phyloP scores from a whole-genome alignment of 805 yeast species.

The Dipodascopsis tothii region DNA sequence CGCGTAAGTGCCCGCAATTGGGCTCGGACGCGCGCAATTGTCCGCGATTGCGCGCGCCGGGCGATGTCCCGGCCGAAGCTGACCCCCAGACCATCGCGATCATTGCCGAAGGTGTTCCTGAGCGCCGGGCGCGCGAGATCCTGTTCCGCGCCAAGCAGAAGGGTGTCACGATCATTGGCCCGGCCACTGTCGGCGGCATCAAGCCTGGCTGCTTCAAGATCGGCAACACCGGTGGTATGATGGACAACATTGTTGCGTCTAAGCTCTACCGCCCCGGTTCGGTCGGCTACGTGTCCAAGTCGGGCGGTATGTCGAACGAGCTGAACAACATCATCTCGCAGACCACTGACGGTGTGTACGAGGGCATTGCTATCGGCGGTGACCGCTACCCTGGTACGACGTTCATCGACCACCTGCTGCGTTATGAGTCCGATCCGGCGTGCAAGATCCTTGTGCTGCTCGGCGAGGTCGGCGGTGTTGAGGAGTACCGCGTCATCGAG shows the following conservation, averaged over 20 bases:
- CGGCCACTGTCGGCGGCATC: slow-evolving; percentile 44
- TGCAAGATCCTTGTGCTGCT: slow-evolving; percentile 59
- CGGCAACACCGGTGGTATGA: slow-evolving; percentile 46
- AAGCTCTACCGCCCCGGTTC: slow-evolving; percentile 44
- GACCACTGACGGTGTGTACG: slow-evolving; percentile 42
- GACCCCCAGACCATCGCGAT: slow-evolving; percentile 37
- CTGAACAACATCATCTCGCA: slow-evolving; percentile 41
- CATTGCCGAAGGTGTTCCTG: slow-evolving; percentile 45
- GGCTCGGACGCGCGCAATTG: slow-evolving; percentile 3
- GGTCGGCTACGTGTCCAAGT: slow-evolving; percentile 42
- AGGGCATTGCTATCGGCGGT: slow-evolving; percentile 66
- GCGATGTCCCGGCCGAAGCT: not conserved
- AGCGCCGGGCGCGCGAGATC: slow-evolving; percentile 44
- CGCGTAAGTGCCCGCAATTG: slow-evolving; percentile 11
- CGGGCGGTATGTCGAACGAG: slow-evolving; percentile 45
- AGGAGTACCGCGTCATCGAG: slow-evolving; percentile 63
- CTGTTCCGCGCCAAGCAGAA: slow-evolving; percentile 37
- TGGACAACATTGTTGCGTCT: slow-evolving; percentile 44
- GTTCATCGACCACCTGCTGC: slow-evolving; percentile 59
- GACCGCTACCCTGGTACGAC: slow-evolving; percentile 69
- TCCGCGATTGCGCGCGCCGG: not conserved
- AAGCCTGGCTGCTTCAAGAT: slow-evolving; percentile 45
- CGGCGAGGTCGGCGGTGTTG: slow-evolving; percentile 68
- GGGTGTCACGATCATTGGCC: slow-evolving; percentile 43
- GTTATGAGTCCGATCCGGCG: slow-evolving; percentile 56